These are phyloP conservation scores for Astrephomene gubernaculifera DNA, from an alignment of 139 green algal species.

Conservation along the genomic window DNA sequence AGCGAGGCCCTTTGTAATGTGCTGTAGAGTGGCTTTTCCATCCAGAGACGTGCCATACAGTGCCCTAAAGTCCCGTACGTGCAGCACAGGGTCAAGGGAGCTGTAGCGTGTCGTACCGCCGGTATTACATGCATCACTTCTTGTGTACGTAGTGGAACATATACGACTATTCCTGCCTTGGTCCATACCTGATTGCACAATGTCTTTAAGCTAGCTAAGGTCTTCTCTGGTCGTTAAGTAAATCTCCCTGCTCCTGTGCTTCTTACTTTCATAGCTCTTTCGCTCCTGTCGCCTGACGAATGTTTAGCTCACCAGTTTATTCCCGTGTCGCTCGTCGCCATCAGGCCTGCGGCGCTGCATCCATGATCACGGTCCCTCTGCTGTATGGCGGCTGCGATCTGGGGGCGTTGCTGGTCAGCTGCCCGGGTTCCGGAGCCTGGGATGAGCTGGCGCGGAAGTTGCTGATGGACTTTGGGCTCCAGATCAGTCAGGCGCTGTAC, in stretches of 20 bases:
- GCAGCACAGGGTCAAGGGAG: too few species aligned
- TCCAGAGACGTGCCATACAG: neutral
- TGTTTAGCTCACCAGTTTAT: too few species aligned
- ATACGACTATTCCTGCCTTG: neutral
- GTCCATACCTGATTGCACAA: neutral
- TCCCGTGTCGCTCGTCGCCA: too few species aligned
- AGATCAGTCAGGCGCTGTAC: slow-evolving; percentile 21
- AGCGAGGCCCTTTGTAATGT: neutral
- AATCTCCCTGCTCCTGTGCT: neutral
- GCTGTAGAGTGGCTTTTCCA: neutral
- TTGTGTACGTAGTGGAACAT: neutral
- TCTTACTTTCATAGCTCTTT: neutral
- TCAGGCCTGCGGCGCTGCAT: neutral
- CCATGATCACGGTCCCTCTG: slow-evolving; percentile 13
- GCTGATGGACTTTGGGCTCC: slow-evolving; percentile 13
- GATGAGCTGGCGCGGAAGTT: slow-evolving; percentile 8
- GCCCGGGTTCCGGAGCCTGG: neutral
- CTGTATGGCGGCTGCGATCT: slow-evolving; percentile 26
- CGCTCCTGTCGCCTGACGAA: neutral
- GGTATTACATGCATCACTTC: neutral
- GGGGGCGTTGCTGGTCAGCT: slow-evolving; percentile 1
- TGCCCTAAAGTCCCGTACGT: neutral
- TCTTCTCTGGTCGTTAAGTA: neutral
- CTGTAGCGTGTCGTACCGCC: neutral
- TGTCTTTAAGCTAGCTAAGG: neutral